Base-by-base conservation (phyloP, 495 filamentous ascomycete species). In the Parmelia sp. region DNA sequence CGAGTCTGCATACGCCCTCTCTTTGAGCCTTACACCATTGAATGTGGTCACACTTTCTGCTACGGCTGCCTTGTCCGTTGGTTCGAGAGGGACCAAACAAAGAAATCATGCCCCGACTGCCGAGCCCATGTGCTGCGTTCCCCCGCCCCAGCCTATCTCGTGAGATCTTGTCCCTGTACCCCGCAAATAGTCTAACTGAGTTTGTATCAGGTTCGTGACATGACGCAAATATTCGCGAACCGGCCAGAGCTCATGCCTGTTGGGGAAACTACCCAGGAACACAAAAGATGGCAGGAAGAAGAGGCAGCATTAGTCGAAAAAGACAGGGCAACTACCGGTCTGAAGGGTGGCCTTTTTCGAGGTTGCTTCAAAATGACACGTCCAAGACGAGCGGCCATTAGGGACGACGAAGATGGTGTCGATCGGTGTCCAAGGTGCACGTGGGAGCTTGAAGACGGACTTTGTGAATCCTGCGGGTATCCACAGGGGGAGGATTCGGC, bases 11-110 rank as follows among this genome's bases (percentile, higher is more conserved):
- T 86, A 44, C 79, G 84, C 27, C 80, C 87, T 37, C 76, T 90
- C 17, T 90, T 88, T 75, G 88, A 90, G 68, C 88, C 88, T 11
- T 90, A 86, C 72, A 87, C 81, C 25, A 81, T 88, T 47, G 80
- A 83, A 47, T 90, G 88, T 68, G 88, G 88, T 1, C 88, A 90
- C 74, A 88, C 88, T 7, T 90, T 88, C 69, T 90, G 88, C 71
- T 90, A 90, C 68, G 84, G 80, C 51, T 90, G 88, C 71, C 74
- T 90, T 31, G 75, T 81, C 39, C 82, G 81, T 66, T 90, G 88
- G 88, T 85, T 90, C 67, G 75, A 75, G 12, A 79, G 76, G 64
- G 82, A 83, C 62, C 79, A 78, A 69, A 76, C 74, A 45, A 84
- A 83, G 67, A 87, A 88, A 72, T 88, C 85, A 65, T 90, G 88